These are phyloP conservation scores for Xerocomellus dryophilus DNA, from an alignment of 768 basidiomycete species.

Conservation along the genomic window DNA sequence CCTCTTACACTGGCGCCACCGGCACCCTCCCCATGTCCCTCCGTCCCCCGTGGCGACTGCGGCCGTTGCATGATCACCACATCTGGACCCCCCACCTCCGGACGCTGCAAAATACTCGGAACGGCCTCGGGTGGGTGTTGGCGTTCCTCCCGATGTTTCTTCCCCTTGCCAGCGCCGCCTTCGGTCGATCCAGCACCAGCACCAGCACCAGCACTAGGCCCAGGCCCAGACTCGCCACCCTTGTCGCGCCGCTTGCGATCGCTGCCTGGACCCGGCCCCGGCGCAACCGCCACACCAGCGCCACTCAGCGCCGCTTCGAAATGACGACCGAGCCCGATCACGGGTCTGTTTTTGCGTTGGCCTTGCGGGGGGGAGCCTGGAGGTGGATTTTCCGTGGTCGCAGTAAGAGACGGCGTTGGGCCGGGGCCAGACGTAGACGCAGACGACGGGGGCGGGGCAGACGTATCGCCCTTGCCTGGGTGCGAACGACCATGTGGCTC, in stretches of 20 bases:
- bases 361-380: too few species aligned
- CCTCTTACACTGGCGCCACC: conserved; percentile 13
- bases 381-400: conserved; percentile 6
- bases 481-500: conserved; percentile 20
- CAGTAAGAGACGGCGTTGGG: not conserved
- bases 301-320: conserved; percentile 72
- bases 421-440: not conserved
- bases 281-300: conserved; percentile 45
- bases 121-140: conserved; percentile 2
- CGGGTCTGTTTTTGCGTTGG: conserved; percentile 49
- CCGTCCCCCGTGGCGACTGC: conserved; percentile 7
- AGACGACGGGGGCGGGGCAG: not conserved
- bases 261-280: conserved; percentile 8
- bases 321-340: conserved; percentile 62
- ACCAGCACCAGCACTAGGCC: too few species aligned
- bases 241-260: conserved; percentile 38
- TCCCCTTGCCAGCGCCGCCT: conserved; percentile 5
- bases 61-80: conserved; percentile 11
- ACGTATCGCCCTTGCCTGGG: conserved; percentile 4
- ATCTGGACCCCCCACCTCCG: conserved; percentile 16
- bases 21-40: not conserved
- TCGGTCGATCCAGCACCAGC: not conserved
- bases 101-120: conserved; percentile 27
- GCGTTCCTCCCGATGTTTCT: conserved; percentile 14
- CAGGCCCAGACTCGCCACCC: conserved; percentile 19